A percentile compares a stretch with the other conserved stretches of the same genome.
Conservation (phyloP, 768 basidiomycete species). For the Rhodocollybia butyracea region DNA sequence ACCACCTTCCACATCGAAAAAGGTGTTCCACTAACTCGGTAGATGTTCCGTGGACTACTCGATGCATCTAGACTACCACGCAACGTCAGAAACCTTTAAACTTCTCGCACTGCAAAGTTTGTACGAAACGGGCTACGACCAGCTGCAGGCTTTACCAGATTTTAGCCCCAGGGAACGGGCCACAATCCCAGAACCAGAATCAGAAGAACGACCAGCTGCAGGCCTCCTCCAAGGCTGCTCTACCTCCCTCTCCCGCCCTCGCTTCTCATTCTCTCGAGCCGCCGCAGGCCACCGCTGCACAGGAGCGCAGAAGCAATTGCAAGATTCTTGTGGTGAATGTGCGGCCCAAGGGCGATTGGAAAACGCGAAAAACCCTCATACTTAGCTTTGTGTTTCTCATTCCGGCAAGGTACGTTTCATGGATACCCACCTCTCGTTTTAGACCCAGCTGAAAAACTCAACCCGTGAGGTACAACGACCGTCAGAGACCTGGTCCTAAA, state of each 20-base stretch:
- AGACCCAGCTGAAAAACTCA: neutral
- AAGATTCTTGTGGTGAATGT: constrained; percentile 77
- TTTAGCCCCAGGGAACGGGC: neutral
- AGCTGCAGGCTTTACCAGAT: neutral
- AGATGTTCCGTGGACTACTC: neutral
- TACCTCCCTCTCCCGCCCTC: no score
- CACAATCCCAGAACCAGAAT: neutral
- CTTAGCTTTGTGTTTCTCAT: constrained; percentile 79
- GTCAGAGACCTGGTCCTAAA: constrained; percentile 98
- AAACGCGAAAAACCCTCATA: constrained; percentile 76
- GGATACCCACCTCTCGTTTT: neutral
- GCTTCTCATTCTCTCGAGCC: neutral
- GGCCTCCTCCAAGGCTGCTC: no score
- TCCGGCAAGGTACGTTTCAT: constrained; percentile 69
- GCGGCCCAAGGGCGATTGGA: constrained; percentile 88
- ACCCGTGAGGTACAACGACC: constrained; percentile 83
- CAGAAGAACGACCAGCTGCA: no score
- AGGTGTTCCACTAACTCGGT: neutral
- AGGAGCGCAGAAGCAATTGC: constrained; percentile 83
- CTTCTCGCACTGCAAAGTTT: neutral
- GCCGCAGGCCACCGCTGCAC: neutral
- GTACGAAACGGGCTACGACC: neutral
- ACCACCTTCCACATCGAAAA: no score
- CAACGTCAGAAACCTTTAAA: neutral
- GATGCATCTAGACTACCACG: neutral